Evolutionary conservation across 495 filamentous ascomycete genomes (phyloP).

Genomic region (Daldinia concentrica): DNA sequence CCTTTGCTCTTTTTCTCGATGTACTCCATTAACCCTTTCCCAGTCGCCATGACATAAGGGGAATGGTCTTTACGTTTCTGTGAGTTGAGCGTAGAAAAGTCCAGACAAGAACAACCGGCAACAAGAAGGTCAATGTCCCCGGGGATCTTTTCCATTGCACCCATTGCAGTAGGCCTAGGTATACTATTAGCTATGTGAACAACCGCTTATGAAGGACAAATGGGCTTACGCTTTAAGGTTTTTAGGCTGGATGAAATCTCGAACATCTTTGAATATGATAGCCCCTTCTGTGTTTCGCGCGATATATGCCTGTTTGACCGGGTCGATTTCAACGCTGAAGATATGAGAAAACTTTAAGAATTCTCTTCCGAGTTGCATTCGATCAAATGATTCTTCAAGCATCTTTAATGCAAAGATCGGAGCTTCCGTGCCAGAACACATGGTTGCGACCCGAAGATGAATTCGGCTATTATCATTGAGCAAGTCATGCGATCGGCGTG

Average conservation of each 20-base stretch:
- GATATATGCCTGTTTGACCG: constrained; percentile 84
- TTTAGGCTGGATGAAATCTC: constrained; percentile 61
- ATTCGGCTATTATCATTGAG: constrained; percentile 14
- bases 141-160: constrained; percentile 67
- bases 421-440: constrained; percentile 86
- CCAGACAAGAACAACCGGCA: constrained; percentile 81
- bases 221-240: constrained; percentile 64
- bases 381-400: constrained; percentile 51
- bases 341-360: constrained; percentile 66
- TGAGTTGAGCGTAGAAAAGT: constrained; percentile 70
- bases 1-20: background rate
- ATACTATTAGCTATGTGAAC: constrained; percentile 25
- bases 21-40: background rate
- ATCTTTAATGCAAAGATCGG: constrained; percentile 74
- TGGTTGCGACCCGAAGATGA: constrained; percentile 70
- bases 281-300: constrained; percentile 68
- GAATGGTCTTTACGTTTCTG: constrained; percentile 44
- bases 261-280: constrained; percentile 75
- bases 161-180: constrained; percentile 75
- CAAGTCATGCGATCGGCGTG: constrained; percentile 1
- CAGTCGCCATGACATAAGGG: background rate
- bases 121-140: constrained; percentile 72
- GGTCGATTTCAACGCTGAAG: constrained; percentile 83
- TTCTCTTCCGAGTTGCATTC: constrained; percentile 13
- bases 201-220: constrained; percentile 3